phyloP scores from a whole-genome alignment of 352 stramenopile genomes.

The Lagenidium giganteum region DNA sequence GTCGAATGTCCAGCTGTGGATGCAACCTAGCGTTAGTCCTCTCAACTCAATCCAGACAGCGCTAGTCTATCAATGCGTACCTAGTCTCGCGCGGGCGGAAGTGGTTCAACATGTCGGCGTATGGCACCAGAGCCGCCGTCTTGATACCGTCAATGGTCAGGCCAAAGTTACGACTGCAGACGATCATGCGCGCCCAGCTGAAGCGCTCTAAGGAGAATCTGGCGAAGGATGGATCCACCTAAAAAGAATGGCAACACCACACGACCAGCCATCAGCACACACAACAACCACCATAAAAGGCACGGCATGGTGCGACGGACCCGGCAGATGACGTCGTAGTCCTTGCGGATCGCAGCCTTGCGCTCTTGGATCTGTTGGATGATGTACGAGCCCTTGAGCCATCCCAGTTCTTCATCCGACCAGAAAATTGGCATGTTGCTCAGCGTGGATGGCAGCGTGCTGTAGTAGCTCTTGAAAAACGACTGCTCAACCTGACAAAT shows the following conservation, averaged over 20 bases:
- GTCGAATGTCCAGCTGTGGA: constrained; percentile 80
- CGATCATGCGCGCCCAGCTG: constrained; percentile 98
- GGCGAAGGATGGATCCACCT: constrained; percentile 86
- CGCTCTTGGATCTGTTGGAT: constrained; percentile 95
- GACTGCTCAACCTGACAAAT: constrained; percentile 51
- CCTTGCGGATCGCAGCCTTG: constrained; percentile 93
- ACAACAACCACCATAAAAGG: too few relatives aligned
- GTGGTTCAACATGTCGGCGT: constrained; percentile 99
- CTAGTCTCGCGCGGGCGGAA: constrained; percentile 97
- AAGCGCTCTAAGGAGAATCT: constrained; percentile 96
- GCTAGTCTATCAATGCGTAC: constrained; percentile 91
- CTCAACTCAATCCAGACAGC: not conserved
- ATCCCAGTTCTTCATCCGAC: constrained; percentile 90
- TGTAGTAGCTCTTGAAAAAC: constrained; percentile 96
- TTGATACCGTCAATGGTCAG: constrained; percentile 96
- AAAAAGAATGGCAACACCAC: not conserved
- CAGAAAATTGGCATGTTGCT: constrained; percentile 99
- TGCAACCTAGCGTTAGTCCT: too few relatives aligned
- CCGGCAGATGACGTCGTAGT: constrained; percentile 96
- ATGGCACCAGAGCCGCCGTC: constrained; percentile 97
- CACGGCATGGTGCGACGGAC: too few relatives aligned
- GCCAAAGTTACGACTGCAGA: constrained; percentile 99
- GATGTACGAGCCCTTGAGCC: constrained; percentile 91
- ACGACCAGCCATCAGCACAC: not conserved
- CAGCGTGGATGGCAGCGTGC: constrained; percentile 93